Percentiles rank a stretch among this genome's conserved stretches.
phyloP scores from a whole-genome alignment of 23 red algal genomes.

The Gracilaria gracilis region DNA sequence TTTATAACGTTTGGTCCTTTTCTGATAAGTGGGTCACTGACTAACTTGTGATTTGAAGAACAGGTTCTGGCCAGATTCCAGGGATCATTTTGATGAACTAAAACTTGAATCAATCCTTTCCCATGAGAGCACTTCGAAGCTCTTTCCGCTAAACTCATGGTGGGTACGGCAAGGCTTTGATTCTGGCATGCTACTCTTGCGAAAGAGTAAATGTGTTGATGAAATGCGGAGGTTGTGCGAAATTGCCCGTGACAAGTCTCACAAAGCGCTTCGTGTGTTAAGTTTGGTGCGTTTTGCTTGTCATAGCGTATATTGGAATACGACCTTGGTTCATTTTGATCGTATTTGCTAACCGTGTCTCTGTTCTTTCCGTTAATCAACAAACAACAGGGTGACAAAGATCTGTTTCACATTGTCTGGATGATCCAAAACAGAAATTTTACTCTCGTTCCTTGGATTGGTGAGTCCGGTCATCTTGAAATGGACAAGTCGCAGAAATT shows the following conservation, averaged over 20 bases:
- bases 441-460: conserved; percentile 57
- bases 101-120: conserved; percentile 35
- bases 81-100: conserved; percentile 52
- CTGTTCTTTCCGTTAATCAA: background rate
- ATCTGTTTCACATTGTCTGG: conserved; percentile 70
- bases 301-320: background rate
- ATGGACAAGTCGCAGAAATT: background rate
- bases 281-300: conserved; percentile 45
- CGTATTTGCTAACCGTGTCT: background rate
- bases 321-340: background rate
- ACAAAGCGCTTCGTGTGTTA: conserved; percentile 29
- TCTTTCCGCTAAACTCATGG: conserved; percentile 56
- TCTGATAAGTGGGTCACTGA: background rate
- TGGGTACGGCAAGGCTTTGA: conserved; percentile 72
- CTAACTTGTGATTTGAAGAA: background rate
- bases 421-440: conserved; percentile 57
- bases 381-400: conserved; percentile 52
- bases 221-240: conserved; percentile 29
- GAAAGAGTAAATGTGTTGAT: background rate
- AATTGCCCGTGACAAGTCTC: conserved; percentile 27
- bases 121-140: background rate
- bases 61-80: conserved; percentile 70
- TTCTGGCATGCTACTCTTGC: conserved; percentile 53
- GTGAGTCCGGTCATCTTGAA: conserved; percentile 35
- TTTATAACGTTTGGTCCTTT: background rate